Base-by-base conservation (phyloP, 2,329 filamentous ascomycete genomes). In the Colletotrichum kahawae region DNA sequence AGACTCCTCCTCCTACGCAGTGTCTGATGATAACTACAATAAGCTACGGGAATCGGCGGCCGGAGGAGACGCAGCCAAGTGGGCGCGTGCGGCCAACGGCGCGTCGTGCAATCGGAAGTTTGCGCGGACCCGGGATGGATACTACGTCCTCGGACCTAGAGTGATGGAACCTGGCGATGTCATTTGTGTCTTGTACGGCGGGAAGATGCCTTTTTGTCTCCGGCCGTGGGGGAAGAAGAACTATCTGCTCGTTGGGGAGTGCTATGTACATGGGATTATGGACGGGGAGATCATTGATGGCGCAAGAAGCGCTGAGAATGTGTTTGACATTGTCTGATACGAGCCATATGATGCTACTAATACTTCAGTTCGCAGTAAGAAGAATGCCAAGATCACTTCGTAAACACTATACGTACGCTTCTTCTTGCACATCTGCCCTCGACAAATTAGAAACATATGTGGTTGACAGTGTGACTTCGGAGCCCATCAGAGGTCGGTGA, bases 71-170 rank as follows among this genome's bases (percentile, higher is more conserved):
- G 18, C 57, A 12, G 57, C 16, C 14, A 34, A 60, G 57, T 60
- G 57, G 16, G 57, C 57, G 29, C 57, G 57, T 18, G 57, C 57
- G 18, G 57, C 29, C 24, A 60, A 60, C 18, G 57, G 57, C 24
- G 16, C 57, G 18, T 31, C 57, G 18, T n/a, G 9, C 24, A 34
- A 14, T 29, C 57, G 57, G 18, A 29, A n/a, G 18, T 60, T 60
- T 60, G 57, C 57, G 18, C 29, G 10, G 29, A 21, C 5, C 5
- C 24, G 10, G 6, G 9, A 34, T 29, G 57, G 57, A n/a, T 33
- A 13, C 29, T 60, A 60, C 18, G 57, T 60, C 9, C 57, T 60
- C 18, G 57, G 57, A 7, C 29, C 57, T 1, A 60, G 10, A 29
- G 29, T 33, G 29, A 60, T 60, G 57, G 16, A 60, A n/a, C 4